Base-by-base conservation (phyloP, 1,284 basidiomycete species). In the Puccinia coronata region DNA sequence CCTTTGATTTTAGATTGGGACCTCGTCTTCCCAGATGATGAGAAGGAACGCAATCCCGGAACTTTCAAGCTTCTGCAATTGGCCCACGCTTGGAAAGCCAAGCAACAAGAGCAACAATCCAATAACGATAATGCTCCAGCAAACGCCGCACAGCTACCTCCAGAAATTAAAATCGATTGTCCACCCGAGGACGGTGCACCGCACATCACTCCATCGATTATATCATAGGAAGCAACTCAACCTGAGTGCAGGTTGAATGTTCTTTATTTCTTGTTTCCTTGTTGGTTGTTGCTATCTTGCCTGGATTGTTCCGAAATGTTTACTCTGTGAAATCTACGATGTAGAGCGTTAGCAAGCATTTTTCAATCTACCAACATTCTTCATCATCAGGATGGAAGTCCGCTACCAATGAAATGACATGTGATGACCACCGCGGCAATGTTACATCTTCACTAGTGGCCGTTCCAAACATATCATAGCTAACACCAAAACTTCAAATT, bases 1-100 rank as follows among this genome's bases (percentile, higher is more conserved):
- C 12, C 18, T 51, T 31, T 43, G 82, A 20, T 77, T 36, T 23
- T 85, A 94, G 94, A 96, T 85, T 96, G 93, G 92, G 95, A 96
- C 85, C 91, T 96, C 85, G 91, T 95, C 31, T 98, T 97, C 87
- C 91, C 94, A 43, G 95, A 97, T 88, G 95, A 98, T 89, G 94
- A 96, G 85, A 90, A 91, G 80, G 94, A 96, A 85, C 90, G 92
- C 63, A 96, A 96, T 85, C 93, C 95, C 0, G 92, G 93, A 0
- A 91, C 93, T 0, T 96, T 95, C 91, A 95, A 95, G 85, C 94
- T 85, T 63, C 71, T 97, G 86, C 92, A 96, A 86, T 93, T 93
- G 89, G 95, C 95, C 0, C 94, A 95, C 86, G 92, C 92, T 2
- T 97, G 95, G 95, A 87, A 87, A 63, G 82, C 83, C 71, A 86